Conservation (phyloP, 2,329 filamentous ascomycete species). For the Rosellinia necatrix region DNA sequence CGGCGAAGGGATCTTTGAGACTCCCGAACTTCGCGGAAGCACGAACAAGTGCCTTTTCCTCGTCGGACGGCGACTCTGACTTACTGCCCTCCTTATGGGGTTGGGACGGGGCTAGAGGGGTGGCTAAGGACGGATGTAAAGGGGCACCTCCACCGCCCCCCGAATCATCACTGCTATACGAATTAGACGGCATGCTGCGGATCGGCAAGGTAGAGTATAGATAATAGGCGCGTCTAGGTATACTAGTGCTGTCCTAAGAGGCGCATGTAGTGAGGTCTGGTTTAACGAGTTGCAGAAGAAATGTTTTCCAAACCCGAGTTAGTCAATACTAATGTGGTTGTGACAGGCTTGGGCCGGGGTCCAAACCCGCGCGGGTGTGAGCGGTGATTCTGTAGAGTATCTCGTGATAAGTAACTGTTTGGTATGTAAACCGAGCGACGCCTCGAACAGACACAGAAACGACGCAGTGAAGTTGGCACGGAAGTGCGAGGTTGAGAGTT, state of each 20-base stretch:
- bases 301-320: neutral
- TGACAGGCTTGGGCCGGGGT: neutral
- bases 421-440: neutral
- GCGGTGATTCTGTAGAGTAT: neutral
- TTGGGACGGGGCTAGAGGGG: neutral
- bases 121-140: conserved; percentile 22
- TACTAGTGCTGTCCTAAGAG: neutral
- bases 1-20: conserved; percentile 26
- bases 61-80: conserved; percentile 26
- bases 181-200: conserved; percentile 23
- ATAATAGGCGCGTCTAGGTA: neutral
- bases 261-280: neutral
- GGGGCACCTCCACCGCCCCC: conserved; percentile 28
- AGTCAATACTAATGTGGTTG: neutral
- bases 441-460: neutral
- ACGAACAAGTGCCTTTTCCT: conserved; percentile 33
- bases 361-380: neutral
- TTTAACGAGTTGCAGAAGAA: neutral
- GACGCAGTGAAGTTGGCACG: neutral
- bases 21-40: conserved; percentile 28
- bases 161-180: conserved; percentile 25
- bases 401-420: neutral
- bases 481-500: neutral
- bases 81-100: neutral
- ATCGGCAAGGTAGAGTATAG: neutral